These are phyloP conservation scores for Phialophora expanda DNA, from an alignment of 2,329 filamentous ascomycete species.

Conservation along the genomic window DNA sequence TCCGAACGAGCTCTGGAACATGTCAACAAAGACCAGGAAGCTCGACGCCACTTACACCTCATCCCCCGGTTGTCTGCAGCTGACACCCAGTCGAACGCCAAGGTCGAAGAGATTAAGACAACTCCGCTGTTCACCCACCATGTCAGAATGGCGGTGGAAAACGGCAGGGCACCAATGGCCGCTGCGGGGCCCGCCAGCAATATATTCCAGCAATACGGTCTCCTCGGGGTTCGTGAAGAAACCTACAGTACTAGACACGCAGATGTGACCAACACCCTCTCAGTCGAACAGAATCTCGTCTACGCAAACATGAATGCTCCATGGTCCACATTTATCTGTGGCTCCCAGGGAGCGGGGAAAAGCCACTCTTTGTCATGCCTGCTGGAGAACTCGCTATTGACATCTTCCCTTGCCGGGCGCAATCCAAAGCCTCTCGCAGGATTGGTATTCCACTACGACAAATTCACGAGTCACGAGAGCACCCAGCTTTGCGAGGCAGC, in stretches of 20 bases:
- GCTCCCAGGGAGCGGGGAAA: slow-evolving; percentile 67
- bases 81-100: neutral
- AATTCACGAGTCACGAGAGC: slow-evolving; percentile 51
- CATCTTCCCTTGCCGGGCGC: slow-evolving; percentile 60
- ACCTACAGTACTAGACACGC: slow-evolving; percentile 30
- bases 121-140: slow-evolving; percentile 28
- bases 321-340: slow-evolving; percentile 66
- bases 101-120: slow-evolving; percentile 24
- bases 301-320: slow-evolving; percentile 60
- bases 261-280: slow-evolving; percentile 6
- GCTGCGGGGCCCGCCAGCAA: slow-evolving; percentile 4
- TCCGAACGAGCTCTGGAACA: neutral
- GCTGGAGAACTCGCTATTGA: slow-evolving; percentile 53
- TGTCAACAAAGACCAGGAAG: neutral
- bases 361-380: slow-evolving; percentile 65
- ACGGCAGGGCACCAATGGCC: neutral
- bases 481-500: slow-evolving; percentile 61
- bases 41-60: neutral
- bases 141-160: slow-evolving; percentile 15
- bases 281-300: slow-evolving; percentile 38
- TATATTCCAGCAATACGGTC: slow-evolving; percentile 40
- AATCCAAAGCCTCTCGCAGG: slow-evolving; percentile 60
- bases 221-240: slow-evolving; percentile 37
- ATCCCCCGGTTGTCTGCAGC: neutral
- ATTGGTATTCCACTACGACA: slow-evolving; percentile 70